phyloP scores from a whole-genome alignment of 2,329 filamentous ascomycete species.

The Kalaharituber pfeilii region DNA sequence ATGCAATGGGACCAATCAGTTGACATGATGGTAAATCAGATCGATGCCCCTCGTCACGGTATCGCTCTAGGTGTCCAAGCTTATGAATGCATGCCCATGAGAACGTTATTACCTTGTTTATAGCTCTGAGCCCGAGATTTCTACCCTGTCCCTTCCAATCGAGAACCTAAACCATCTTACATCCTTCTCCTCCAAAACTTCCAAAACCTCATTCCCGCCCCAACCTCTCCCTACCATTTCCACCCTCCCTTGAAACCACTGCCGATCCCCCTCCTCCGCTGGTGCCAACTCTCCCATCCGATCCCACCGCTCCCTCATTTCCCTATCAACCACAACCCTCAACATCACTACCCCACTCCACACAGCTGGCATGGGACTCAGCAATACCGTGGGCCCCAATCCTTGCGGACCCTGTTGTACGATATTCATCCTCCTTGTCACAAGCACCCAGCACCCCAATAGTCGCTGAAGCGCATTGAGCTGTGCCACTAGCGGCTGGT shows the following conservation, averaged over 20 bases:
- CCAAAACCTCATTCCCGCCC: background rate
- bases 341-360: background rate
- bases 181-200: background rate
- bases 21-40: too few relatives aligned
- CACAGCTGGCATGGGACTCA: background rate
- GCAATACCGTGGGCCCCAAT: background rate
- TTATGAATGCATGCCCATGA: too few relatives aligned
- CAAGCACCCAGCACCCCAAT: background rate
- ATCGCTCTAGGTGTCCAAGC: too few relatives aligned
- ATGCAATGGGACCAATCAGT: too few relatives aligned
- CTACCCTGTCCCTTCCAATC: background rate
- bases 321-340: background rate
- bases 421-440: background rate
- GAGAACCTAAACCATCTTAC: background rate
- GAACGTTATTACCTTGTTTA: too few relatives aligned
- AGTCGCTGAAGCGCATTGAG: background rate
- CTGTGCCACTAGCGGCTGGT: background rate
- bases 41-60: too few relatives aligned
- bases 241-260: background rate
- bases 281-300: too few relatives aligned
- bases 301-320: too few relatives aligned
- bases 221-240: background rate
- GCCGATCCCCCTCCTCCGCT: background rate
- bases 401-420: background rate
- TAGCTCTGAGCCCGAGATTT: too few relatives aligned